Percentiles rank a stretch among this genome's conserved stretches.
Conservation (phyloP, 2,329 filamentous ascomycete genomes). For the Coleophoma crateriformis region DNA sequence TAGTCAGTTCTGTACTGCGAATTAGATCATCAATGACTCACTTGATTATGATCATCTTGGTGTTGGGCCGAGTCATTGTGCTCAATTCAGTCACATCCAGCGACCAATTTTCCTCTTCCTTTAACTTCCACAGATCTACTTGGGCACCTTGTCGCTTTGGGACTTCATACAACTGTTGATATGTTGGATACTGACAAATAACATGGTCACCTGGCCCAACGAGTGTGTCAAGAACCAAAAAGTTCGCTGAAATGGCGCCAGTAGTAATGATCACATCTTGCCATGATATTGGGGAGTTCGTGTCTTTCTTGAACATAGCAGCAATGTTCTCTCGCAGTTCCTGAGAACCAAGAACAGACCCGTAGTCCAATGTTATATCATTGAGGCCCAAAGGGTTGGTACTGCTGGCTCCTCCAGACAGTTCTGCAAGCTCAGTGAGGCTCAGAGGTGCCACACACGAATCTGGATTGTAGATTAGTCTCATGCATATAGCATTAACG, state of each 20-base stretch:
- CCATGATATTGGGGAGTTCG: slow-evolving; percentile 36
- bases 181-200: slow-evolving; percentile 80
- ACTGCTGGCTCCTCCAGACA: slow-evolving; percentile 49
- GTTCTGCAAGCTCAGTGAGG: slow-evolving; percentile 55
- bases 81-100: slow-evolving; percentile 63
- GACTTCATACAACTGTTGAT: slow-evolving; percentile 77
- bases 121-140: slow-evolving; percentile 70
- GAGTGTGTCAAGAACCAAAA: slow-evolving; percentile 67
- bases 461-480: slow-evolving; percentile 35
- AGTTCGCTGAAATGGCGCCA: slow-evolving; percentile 82
- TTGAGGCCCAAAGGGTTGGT: slow-evolving; percentile 37
- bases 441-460: slow-evolving; percentile 75
- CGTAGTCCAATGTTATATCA: slow-evolving; percentile 63
- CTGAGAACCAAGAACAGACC: slow-evolving; percentile 64
- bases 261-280: slow-evolving; percentile 72
- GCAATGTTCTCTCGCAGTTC: slow-evolving; percentile 60
- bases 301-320: slow-evolving; percentile 55
- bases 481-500: neutral
- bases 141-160: slow-evolving; percentile 70
- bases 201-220: slow-evolving; percentile 74
- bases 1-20: neutral
- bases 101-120: slow-evolving; percentile 57
- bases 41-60: slow-evolving; percentile 65
- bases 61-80: slow-evolving; percentile 58
- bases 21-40: neutral